Percentiles rank a stretch among this genome's conserved stretches.
These are phyloP conservation scores for Artomyces pyxidatus DNA, from an alignment of 768 basidiomycete genomes.

Conservation along the genomic window DNA sequence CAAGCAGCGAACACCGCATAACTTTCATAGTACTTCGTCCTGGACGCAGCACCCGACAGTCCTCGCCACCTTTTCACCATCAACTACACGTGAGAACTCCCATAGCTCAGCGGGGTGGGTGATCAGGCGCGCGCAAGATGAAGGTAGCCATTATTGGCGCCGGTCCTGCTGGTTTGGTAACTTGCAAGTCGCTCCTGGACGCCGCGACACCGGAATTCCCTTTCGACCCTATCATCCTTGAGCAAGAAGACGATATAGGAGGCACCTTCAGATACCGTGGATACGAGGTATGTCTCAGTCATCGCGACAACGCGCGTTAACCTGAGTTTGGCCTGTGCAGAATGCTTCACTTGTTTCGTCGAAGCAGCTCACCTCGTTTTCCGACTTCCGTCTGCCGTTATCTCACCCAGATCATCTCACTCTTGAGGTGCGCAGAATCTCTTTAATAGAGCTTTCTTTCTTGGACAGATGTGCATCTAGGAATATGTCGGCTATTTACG, in stretches of 20 bases:
- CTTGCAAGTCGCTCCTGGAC: constrained; percentile 41
- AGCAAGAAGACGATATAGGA: constrained; percentile 41
- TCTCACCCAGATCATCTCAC: constrained; percentile 41
- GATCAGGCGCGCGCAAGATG: no score
- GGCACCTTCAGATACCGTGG: constrained; percentile 45
- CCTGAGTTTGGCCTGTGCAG: constrained; percentile 10
- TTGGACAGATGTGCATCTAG: constrained; percentile 14
- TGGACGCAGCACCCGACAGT: no score
- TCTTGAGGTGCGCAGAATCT: constrained; percentile 25
- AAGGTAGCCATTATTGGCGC: constrained; percentile 29
- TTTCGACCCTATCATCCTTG: constrained; percentile 41
- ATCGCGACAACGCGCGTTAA: neutral
- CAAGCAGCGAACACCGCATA: no score
- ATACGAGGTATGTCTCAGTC: constrained; percentile 29
- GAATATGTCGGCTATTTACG: constrained; percentile 47
- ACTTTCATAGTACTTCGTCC: no score
- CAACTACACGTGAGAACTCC: no score
- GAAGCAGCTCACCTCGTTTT: constrained; percentile 53
- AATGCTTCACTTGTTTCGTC: constrained; percentile 45
- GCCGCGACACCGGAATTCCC: constrained; percentile 30
- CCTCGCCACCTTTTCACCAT: no score
- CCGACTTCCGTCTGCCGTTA: constrained; percentile 46
- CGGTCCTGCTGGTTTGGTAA: constrained; percentile 42
- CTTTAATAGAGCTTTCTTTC: neutral
- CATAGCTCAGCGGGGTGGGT: no score